Evolutionary conservation across 352 stramenopile genomes (phyloP), one percentile per base, ranked within the genome.

Genomic region (Chrysophaeum taylorii): DNA sequence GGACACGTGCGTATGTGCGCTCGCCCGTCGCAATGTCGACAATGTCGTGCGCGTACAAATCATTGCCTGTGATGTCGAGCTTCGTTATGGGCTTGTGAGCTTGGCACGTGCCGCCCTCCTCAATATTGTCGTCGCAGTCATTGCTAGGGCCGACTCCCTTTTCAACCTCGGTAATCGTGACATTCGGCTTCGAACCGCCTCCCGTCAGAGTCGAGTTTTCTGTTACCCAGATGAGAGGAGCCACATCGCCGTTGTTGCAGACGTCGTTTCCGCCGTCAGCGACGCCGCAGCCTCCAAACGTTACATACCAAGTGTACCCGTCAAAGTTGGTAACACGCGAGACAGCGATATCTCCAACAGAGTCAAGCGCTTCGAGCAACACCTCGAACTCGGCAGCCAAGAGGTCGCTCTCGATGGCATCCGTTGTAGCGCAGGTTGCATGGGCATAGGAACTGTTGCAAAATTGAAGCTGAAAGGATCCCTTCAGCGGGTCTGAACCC

Each of bases 211-310:
- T 62, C 25, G 82, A 74, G 63, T 67, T 76, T 0, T 78, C 23
- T 67, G 69, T 45, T 81, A 81, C 38, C 9, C 77, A 72, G 9
- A 75, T 69, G 0, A 97, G 78, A 31, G 73, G 18, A 23, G 78
- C 80, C 27, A 96, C 79, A 73, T 94, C 78, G 12, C 91, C 91
- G 64, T 88, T 86, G 74, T 96, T 97, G 76, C 92, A 97, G 12
- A 97, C 80, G 0, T 85, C 75, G 2, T 74, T 72, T 37, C 37
- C 0, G 36, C 73, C 73, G 64, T 78, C 67, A 50, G 81, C 75
- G 25, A 79, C 33, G 64, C 81, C 78, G 48, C 89, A 96, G n/a
- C 78, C 84, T 41, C 78, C 85, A 68, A 95, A 96, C 25, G 90
- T 92, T 14, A 96, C 82, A n/a, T 84, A 79, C 90, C 90, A 96